Evolutionary conservation across 345 rosid genomes (phyloP).

Genomic region (Aegle marmelos): DNA sequence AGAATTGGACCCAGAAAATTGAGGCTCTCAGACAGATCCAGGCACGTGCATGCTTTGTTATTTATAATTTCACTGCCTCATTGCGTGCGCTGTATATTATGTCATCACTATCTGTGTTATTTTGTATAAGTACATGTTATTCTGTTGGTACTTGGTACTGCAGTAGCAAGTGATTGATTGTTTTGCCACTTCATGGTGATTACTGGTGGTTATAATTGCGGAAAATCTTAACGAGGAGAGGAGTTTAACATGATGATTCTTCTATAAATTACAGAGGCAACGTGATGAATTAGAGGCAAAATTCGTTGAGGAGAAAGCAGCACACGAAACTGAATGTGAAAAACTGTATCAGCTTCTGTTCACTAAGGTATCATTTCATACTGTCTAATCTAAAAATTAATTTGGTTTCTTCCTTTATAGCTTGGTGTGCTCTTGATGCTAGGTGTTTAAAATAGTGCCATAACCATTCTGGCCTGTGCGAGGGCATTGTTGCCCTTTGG

Average conservation of each 20-base stretch:
- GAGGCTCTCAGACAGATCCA: constrained; percentile 89
- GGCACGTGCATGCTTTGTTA: constrained; percentile 28
- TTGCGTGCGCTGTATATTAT: neutral
- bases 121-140: no score
- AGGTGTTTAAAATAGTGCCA: neutral
- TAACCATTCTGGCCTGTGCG: neutral
- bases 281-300: constrained; percentile 82
- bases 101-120: neutral
- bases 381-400: neutral
- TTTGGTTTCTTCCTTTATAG: neutral
- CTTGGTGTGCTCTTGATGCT: neutral
- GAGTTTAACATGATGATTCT: neutral
- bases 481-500: no score
- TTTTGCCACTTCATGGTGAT: neutral
- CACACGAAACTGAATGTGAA: constrained; percentile 79
- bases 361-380: constrained; percentile 45
- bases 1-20: constrained; percentile 66
- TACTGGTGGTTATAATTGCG: neutral
- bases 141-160: no score
- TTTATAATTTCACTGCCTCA: neutral
- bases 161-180: neutral
- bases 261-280: constrained; percentile 47
- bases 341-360: constrained; percentile 76
- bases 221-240: neutral
- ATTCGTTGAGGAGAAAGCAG: constrained; percentile 88